phyloP scores from a whole-genome alignment of 495 filamentous ascomycete species.

The Xylaria venustula region DNA sequence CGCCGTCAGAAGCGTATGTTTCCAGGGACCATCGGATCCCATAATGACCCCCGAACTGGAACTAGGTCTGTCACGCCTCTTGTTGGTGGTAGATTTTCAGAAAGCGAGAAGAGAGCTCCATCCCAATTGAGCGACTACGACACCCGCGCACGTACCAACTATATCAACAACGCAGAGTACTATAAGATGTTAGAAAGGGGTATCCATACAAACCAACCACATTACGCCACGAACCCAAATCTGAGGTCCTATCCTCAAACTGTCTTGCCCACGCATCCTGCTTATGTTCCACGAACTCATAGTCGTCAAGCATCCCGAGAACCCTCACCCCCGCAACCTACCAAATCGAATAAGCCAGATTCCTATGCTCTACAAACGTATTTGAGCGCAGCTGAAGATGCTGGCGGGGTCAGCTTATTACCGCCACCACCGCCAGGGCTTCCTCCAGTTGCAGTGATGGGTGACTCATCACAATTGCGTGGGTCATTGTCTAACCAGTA shows the following conservation, averaged over 20 bases:
- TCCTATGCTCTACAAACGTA: constrained; percentile 25
- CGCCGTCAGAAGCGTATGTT: constrained; percentile 33
- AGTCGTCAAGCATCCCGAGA: constrained; percentile 30
- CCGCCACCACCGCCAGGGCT: constrained; percentile 16
- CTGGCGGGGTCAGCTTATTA: neutral
- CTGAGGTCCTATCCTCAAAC: constrained; percentile 12
- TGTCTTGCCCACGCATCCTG: constrained; percentile 47
- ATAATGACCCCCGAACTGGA: constrained; percentile 14
- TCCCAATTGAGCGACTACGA: constrained; percentile 21
- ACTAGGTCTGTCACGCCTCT: constrained; percentile 21
- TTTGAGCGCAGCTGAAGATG: constrained; percentile 20
- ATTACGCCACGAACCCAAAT: constrained; percentile 15
- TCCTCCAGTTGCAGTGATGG: neutral
- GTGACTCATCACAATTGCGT: neutral
- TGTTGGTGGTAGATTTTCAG: constrained; percentile 4
- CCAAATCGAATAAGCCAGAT: constrained; percentile 23
- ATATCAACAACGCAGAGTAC: constrained; percentile 30
- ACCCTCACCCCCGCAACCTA: constrained; percentile 13
- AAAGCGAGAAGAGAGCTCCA: neutral
- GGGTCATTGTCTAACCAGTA: constrained; percentile 1
- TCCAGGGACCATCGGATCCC: neutral
- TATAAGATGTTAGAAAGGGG: constrained; percentile 23
- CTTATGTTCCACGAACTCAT: constrained; percentile 42
- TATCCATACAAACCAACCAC: constrained; percentile 2
- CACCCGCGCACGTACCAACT: constrained; percentile 21